phyloP scores from a whole-genome alignment of 2,329 filamentous ascomycete species.

The Beauveria australis region DNA sequence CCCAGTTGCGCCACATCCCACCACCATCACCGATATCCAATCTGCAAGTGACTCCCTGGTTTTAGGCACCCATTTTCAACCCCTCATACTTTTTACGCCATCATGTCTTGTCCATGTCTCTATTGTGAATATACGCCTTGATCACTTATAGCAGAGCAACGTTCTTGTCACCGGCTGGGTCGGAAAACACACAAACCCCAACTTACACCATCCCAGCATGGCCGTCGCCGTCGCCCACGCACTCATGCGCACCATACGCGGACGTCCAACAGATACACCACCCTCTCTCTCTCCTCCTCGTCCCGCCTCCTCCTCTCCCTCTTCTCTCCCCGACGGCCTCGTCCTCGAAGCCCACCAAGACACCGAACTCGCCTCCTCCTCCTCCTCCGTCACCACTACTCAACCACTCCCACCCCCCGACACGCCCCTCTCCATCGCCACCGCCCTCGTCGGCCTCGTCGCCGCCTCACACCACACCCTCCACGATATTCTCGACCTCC shows the following conservation, averaged over 20 bases:
- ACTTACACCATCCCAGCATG: not conserved
- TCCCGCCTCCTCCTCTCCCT: not conserved
- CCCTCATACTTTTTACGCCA: not conserved
- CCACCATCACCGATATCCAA: no score
- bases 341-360: not conserved
- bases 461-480: conserved; percentile 13
- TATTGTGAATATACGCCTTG: not conserved
- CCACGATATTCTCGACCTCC: conserved; percentile 7
- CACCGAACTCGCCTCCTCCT: not conserved
- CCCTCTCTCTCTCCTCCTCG: not conserved
- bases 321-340: not conserved
- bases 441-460: conserved; percentile 14
- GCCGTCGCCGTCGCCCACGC: conserved; percentile 1
- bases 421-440: not conserved
- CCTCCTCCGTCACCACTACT: not conserved
- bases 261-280: not conserved
- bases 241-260: not conserved
- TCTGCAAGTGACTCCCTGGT: no score
- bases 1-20: no score
- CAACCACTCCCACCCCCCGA: not conserved
- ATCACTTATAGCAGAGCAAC: not conserved
- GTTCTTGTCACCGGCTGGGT: no score
- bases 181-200: not conserved
- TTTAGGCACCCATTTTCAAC: no score
- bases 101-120: not conserved